Percentiles rank a stretch among this genome's conserved stretches.
These are phyloP conservation scores for Erysiphe pisi DNA, from an alignment of 2,329 filamentous ascomycete genomes.

Conservation along the genomic window DNA sequence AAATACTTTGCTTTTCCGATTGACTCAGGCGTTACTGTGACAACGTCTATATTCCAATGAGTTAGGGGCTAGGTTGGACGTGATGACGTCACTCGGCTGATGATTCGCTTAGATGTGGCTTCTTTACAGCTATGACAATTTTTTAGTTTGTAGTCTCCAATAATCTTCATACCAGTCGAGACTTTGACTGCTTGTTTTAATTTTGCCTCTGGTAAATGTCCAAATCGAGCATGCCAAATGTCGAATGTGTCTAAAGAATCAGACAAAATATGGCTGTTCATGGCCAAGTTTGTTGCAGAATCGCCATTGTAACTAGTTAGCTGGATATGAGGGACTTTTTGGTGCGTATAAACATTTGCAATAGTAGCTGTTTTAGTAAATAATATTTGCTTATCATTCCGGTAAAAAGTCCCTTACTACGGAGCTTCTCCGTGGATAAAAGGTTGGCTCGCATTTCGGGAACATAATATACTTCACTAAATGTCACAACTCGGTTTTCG, in stretches of 20 bases:
- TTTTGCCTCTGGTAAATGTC: not conserved
- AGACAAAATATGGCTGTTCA: constrained; percentile 4
- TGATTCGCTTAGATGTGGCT: not conserved
- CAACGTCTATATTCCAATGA: constrained; percentile 25
- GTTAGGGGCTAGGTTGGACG: constrained; percentile 1
- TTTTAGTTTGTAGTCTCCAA: not conserved
- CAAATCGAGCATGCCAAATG: constrained; percentile 22
- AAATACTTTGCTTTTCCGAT: not conserved
- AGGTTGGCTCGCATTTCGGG: not conserved
- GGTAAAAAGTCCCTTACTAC: constrained; percentile 24
- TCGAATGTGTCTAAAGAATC: not conserved
- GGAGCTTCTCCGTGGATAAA: constrained; percentile 23
- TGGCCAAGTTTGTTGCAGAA: not conserved
- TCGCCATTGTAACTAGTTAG: too few relatives aligned
- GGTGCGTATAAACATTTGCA: not conserved
- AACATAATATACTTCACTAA: constrained; percentile 24
- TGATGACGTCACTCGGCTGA: constrained; percentile 13
- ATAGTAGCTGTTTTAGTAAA: not conserved
- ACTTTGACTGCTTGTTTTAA: not conserved
- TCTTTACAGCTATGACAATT: not conserved
- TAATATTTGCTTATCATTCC: constrained; percentile 25
- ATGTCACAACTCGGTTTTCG: constrained; percentile 13
- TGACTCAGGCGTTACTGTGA: not conserved
- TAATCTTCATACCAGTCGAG: not conserved
- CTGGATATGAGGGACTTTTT: not conserved